Conservation (phyloP, 495 filamentous ascomycete species). For the Hyaloscypha bicolor region DNA sequence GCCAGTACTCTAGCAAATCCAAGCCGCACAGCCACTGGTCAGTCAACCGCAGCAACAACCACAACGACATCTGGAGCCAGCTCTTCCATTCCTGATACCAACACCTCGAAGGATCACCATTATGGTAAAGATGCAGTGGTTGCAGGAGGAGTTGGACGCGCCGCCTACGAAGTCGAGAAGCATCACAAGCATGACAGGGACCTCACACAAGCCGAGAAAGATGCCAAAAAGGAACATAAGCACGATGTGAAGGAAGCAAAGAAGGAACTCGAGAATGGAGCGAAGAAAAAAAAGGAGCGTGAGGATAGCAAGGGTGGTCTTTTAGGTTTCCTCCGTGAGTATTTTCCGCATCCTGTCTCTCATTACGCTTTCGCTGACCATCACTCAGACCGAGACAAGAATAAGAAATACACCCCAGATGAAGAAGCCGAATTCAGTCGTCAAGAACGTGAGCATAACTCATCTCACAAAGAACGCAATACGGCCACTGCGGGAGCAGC, state of each 20-base stretch:
- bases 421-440: slow-evolving; percentile 29
- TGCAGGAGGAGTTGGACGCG: slow-evolving; percentile 16
- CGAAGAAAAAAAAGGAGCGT: slow-evolving; percentile 10
- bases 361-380: background rate
- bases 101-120: slow-evolving; percentile 19
- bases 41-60: too few relatives aligned
- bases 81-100: background rate
- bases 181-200: slow-evolving; percentile 23
- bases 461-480: slow-evolving; percentile 7
- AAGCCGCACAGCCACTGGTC: too few relatives aligned
- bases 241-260: slow-evolving; percentile 24
- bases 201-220: slow-evolving; percentile 12
- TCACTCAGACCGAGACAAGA: slow-evolving; percentile 23
- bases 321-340: slow-evolving; percentile 25
- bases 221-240: slow-evolving; percentile 26
- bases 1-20: too few relatives aligned
- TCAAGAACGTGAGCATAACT: slow-evolving; percentile 25
- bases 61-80: too few relatives aligned
- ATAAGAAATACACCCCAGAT: slow-evolving; percentile 27
- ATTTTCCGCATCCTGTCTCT: background rate
- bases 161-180: slow-evolving; percentile 18
- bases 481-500: slow-evolving; percentile 7
- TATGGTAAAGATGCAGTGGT: slow-evolving; percentile 20
- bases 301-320: slow-evolving; percentile 14
- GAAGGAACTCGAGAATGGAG: slow-evolving; percentile 21